Percentiles rank a stretch among this genome's conserved stretches.
These are phyloP conservation scores for Kitagawia praeruptora DNA, from an alignment of 129 eudicot species.

Conservation along the genomic window DNA sequence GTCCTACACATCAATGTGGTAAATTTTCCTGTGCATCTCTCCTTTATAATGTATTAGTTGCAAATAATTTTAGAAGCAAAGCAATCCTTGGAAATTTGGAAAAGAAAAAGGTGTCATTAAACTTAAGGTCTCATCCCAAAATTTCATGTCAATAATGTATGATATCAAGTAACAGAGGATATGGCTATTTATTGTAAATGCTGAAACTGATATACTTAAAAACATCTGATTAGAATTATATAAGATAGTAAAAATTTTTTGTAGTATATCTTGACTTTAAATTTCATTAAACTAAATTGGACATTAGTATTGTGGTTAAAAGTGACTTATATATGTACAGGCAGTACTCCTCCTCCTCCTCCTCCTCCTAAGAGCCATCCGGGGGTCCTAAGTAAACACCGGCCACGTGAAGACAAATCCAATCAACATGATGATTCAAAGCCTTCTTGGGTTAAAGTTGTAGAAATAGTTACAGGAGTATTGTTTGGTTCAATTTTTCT, in stretches of 20 bases:
- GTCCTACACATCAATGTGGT: conserved; percentile 71
- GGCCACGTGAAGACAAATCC: conserved; percentile 33
- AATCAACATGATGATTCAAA: conserved; percentile 31
- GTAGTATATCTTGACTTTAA: background rate
- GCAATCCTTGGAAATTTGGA: background rate
- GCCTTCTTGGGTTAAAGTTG: conserved; percentile 59
- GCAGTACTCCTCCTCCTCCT: conserved; percentile 18
- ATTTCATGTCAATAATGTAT: background rate
- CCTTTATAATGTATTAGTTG: background rate
- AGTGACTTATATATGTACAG: conserved; percentile 18
- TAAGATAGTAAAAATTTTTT: background rate
- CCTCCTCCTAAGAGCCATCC: conserved; percentile 33
- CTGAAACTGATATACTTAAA: background rate
- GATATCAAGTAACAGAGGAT: background rate
- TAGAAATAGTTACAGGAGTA: conserved; percentile 73
- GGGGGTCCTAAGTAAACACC: conserved; percentile 27
- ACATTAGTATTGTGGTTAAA: background rate
- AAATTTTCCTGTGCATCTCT: background rate
- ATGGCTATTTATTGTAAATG: background rate
- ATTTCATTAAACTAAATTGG: background rate
- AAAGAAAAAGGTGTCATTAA: background rate
- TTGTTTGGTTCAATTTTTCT: conserved; percentile 54
- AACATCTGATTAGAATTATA: background rate
- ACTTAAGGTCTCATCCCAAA: background rate
- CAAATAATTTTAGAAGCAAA: background rate